phyloP scores from a whole-genome alignment of 1,284 basidiomycete genomes.

The Athelia psychrophila region DNA sequence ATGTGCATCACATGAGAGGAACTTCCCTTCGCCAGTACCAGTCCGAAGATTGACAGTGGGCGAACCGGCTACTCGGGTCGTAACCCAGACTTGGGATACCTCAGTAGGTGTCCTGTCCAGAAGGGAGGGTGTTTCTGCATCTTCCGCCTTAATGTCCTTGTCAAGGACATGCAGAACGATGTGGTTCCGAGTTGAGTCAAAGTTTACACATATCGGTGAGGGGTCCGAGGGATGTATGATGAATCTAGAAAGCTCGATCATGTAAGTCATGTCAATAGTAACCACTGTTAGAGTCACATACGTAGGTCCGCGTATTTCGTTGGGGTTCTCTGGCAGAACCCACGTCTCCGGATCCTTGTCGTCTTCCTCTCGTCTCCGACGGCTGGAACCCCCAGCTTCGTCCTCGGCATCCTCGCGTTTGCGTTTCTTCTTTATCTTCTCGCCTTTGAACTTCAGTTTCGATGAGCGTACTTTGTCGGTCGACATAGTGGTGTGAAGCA shows the following conservation, averaged over 20 bases:
- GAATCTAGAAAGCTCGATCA: conserved; percentile 35
- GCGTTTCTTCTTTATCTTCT: conserved; percentile 79
- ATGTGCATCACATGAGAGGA: conserved; percentile 80
- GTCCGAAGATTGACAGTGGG: conserved; percentile 80
- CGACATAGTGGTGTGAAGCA: conserved; percentile 31
- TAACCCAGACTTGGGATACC: conserved; percentile 86
- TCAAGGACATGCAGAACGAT: conserved; percentile 63
- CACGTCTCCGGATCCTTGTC: conserved; percentile 70
- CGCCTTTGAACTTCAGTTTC: conserved; percentile 85
- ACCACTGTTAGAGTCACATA: background rate
- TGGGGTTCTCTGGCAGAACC: conserved; percentile 70
- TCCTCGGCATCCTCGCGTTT: conserved; percentile 58
- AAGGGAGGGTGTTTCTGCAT: conserved; percentile 37
- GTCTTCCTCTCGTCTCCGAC: conserved; percentile 51
- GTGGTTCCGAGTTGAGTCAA: conserved; percentile 73
- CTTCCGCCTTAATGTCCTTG: conserved; percentile 51
- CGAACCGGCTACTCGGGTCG: conserved; percentile 77
- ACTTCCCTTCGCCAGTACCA: conserved; percentile 83
- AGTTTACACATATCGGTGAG: conserved; percentile 70
- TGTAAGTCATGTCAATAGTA: background rate
- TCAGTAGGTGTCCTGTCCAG: conserved; percentile 72
- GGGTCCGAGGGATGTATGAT: conserved; percentile 77
- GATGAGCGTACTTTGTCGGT: conserved; percentile 56
- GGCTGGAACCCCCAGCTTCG: conserved; percentile 40
- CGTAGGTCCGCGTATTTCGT: conserved; percentile 79